Conservation (phyloP, 495 filamentous ascomycete genomes). For the Neurospora sp. region DNA sequence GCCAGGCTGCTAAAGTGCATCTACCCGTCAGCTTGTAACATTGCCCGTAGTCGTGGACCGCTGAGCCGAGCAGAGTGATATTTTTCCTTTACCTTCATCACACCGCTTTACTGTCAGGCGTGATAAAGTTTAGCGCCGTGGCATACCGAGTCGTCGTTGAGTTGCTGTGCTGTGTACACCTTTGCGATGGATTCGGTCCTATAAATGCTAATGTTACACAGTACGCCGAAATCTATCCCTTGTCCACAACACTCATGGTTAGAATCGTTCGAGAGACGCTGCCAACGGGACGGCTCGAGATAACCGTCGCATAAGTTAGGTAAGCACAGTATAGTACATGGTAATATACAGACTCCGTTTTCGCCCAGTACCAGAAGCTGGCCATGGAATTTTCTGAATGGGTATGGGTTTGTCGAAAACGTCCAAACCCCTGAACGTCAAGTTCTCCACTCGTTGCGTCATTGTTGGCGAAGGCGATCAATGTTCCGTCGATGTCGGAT, state of each 20-base stretch:
- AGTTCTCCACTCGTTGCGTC: not conserved
- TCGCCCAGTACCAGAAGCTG: not conserved
- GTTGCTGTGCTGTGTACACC: slow-evolving; percentile 12
- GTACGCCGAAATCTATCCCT: not conserved
- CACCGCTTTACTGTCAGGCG: not conserved
- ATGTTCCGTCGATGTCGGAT: not conserved
- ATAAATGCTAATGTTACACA: not conserved
- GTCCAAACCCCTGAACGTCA: not conserved
- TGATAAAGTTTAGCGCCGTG: not conserved
- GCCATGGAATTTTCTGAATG: not conserved
- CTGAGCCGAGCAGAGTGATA: not conserved
- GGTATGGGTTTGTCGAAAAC: not conserved
- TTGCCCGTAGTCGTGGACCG: not conserved
- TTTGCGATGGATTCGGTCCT: slow-evolving; percentile 28
- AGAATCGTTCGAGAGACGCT: not conserved
- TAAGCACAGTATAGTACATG: not conserved
- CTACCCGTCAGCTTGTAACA: not conserved
- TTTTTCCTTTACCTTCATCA: not conserved
- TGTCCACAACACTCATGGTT: not conserved
- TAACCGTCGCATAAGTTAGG: not conserved
- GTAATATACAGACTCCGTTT: not conserved
- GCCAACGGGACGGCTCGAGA: not conserved
- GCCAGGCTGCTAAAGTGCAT: not conserved
- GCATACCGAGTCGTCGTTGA: slow-evolving; percentile 5
- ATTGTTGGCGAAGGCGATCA: not conserved